phyloP scores from a whole-genome alignment of 2,329 filamentous ascomycete species.

The Pseudocercospora crystallina region DNA sequence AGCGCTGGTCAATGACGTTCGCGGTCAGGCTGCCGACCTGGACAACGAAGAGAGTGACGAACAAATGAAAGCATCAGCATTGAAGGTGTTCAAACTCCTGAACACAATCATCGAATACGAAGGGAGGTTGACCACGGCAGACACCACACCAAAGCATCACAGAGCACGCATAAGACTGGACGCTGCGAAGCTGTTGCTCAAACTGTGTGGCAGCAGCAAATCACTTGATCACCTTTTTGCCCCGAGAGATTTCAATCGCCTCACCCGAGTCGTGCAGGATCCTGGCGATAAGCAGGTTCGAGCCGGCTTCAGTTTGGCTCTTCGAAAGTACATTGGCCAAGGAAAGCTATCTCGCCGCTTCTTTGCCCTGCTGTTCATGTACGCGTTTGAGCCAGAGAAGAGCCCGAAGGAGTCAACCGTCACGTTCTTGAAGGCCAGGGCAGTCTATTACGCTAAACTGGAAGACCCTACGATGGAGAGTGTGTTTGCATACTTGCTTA shows the following conservation, averaged over 20 bases:
- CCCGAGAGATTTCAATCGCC: conserved; percentile 72
- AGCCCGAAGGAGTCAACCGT: conserved; percentile 72
- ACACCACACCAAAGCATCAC: conserved; percentile 73
- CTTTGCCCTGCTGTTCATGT: conserved; percentile 85
- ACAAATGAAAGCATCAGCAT: conserved; percentile 44
- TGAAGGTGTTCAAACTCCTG: conserved; percentile 75
- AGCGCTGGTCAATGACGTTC: conserved; percentile 80
- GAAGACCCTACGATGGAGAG: conserved; percentile 69
- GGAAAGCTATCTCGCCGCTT: conserved; percentile 71
- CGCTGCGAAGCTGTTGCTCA: conserved; percentile 76
- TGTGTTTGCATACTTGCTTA: conserved; percentile 77
- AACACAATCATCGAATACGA: conserved; percentile 71
- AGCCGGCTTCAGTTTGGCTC: conserved; percentile 73
- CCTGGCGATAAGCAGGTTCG: conserved; percentile 67
- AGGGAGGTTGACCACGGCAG: conserved; percentile 75
- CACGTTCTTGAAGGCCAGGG: conserved; percentile 86
- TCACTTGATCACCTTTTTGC: conserved; percentile 74
- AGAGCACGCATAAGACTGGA: conserved; percentile 77
- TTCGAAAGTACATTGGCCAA: conserved; percentile 86
- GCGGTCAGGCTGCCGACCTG: conserved; percentile 50
- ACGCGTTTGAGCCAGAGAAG: conserved; percentile 82
- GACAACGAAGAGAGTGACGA: conserved; percentile 37
- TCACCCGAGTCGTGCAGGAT: conserved; percentile 82
- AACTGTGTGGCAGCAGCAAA: conserved; percentile 71
- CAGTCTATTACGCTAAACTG: conserved; percentile 60